Evolutionary conservation across 495 filamentous ascomycete genomes (phyloP).

Genomic region (Pseudomonodictys pantanalensis): DNA sequence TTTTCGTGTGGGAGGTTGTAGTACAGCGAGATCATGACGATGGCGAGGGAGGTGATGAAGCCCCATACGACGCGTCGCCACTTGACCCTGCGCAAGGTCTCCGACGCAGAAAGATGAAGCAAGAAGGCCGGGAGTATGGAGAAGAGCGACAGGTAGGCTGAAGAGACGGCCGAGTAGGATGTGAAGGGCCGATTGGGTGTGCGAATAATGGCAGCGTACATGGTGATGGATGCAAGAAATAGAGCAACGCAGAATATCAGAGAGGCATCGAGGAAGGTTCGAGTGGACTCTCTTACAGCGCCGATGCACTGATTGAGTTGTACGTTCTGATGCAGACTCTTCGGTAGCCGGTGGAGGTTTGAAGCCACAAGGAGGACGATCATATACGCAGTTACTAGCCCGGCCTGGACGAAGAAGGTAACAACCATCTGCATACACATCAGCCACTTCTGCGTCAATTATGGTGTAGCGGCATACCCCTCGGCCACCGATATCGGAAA

Average conservation of each 20-base stretch:
- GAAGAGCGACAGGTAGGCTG: neutral
- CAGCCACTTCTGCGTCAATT: too few species aligned
- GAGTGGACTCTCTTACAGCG: too few species aligned
- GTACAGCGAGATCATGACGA: neutral
- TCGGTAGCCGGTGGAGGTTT: too few species aligned
- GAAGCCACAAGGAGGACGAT: too few species aligned
- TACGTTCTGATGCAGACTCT: too few species aligned
- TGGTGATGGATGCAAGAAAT: neutral
- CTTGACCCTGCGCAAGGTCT: neutral
- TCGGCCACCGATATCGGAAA: too few species aligned
- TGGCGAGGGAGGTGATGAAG: neutral
- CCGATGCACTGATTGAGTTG: too few species aligned
- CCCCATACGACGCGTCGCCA: neutral
- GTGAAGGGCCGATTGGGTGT: neutral
- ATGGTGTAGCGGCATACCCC: too few species aligned
- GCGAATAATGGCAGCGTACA: neutral
- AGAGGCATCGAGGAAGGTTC: constrained; percentile 1
- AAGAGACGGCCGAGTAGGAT: neutral
- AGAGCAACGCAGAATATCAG: neutral
- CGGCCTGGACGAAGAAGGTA: too few species aligned
- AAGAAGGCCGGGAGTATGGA: neutral
- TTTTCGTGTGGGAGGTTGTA: neutral
- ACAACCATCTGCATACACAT: too few species aligned
- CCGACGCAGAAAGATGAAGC: neutral
- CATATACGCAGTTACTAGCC: too few species aligned